These are phyloP conservation scores for Penicillium sclerotigenum DNA, from an alignment of 2,329 filamentous ascomycete genomes.

Conservation along the genomic window DNA sequence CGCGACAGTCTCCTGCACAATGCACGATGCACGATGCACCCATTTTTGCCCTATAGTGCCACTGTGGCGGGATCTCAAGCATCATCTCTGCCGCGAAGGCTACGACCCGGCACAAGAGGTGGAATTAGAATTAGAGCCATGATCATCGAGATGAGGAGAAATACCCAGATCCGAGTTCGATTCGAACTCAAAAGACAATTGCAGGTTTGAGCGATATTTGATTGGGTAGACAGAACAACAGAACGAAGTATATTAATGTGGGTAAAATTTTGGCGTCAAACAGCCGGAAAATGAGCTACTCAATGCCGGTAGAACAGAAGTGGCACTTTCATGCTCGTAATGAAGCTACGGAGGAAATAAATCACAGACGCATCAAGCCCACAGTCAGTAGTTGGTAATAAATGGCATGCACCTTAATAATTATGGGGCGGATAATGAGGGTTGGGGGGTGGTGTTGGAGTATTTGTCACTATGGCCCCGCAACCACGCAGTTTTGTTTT, in stretches of 20 bases:
- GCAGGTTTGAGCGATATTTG: no score
- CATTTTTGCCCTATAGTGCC: neutral
- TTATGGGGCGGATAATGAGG: neutral
- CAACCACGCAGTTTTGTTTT: neutral
- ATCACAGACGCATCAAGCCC: neutral
- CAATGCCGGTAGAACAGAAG: neutral
- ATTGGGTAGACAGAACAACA: neutral
- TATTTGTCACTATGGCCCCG: neutral
- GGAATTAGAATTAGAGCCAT: neutral
- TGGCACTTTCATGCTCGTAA: neutral
- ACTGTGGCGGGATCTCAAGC: conserved; percentile 7
- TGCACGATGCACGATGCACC: neutral
- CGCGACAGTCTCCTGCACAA: conserved; percentile 2
- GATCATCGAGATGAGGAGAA: neutral
- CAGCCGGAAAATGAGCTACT: neutral
- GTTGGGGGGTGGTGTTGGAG: no score
- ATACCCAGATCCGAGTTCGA: no score
- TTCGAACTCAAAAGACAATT: neutral
- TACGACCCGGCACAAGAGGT: neutral
- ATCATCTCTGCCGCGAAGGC: neutral
- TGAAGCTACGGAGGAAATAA: no score
- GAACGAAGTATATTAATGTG: neutral
- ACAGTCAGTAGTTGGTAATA: conserved; percentile 4
- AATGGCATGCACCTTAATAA: conserved; percentile 2
- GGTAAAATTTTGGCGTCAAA: neutral